Evolutionary conservation across 257 asterid genomes (phyloP), one percentile per base, ranked within the genome.

Genomic region (Apocynum venetum): DNA sequence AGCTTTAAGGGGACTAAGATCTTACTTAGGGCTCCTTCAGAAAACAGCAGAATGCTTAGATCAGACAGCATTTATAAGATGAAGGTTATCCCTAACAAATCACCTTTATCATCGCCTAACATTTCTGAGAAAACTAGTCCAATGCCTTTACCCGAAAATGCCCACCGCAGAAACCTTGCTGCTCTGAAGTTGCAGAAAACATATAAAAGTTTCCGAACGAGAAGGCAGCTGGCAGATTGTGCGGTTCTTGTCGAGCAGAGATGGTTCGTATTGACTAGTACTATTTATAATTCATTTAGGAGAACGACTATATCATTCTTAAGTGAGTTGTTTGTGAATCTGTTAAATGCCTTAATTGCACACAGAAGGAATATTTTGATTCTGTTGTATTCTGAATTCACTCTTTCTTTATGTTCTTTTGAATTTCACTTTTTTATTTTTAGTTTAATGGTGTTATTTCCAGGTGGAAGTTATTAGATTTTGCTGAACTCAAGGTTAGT

Each of bases 401-500:
- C 47, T 57, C 19, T 3, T 51, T 25, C 31, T 25, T 25, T 25
- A 25, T 38, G 4, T 44, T 59, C 25, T 46, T 38, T 49, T 79
- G 72, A 12, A 70, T 8, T 59, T n/a, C 75, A 25, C 25, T 60
- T 55, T 25, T 25, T 40, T 40, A 66, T 72, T 4, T 43, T 12
- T 51, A 4, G 15, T 82, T 25, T 25, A 63, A 64, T 51, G 69
- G 55, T 76, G 41, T 71, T 35, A 17, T 80, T 74, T 87, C 38
- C 71, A 93, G 98, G 98, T 91, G 98, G 98, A 93, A 91, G 86
- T 84, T 91, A 55, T 82, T 93, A 43, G 98, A 93, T 85, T 91
- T 87, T 66, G 97, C 90, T 14, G 98, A 89, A 84, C 95, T 93
- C 48, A 91, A 86, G 82, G 86, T 85, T 49, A 89, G 84, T 79